Evolutionary conservation across 345 rosid genomes (phyloP), one percentile per base, ranked within the genome.

Genomic region (Populus euphratica): DNA sequence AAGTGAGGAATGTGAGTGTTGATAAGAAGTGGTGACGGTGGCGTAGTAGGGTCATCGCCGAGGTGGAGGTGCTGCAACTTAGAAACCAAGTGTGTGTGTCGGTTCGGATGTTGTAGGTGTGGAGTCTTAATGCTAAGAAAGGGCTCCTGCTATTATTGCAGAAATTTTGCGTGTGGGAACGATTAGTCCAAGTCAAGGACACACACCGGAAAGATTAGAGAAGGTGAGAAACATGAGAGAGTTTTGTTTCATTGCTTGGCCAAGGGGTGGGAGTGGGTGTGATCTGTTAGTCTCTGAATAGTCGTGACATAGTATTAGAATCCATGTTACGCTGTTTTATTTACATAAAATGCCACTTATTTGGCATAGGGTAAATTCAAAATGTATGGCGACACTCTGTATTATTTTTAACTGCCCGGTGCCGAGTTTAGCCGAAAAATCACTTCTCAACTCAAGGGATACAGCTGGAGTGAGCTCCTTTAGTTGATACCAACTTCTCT

Each of bases 21-120:
- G 88, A 78, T 8, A 83, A 61, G 35, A 72, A 61, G 72, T 77
- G 68, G 76, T 50, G 85, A 73, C 83, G 91, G 76, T 59, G 90
- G 84, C 82, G 82, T 52, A 68, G 50, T 6, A 81, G 72, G 81
- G 91, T 86, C 96, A 89, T 91, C 70, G 84, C 86, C 83, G 67
- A 83, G 86, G 59, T 17, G 80, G 79, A 64, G 74, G 27, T 56
- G 73, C 8, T 38, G 71, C 41, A 38, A 36, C 47, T 68, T 20
- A 31, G 43, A 4, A 8, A 35, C 61, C 20, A 31, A 17, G 63
- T 9, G 17, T 1, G 23, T 38, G 69, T 62, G 69, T 16, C 6
- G 0, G 21, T 11, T 39, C 8, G 6, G 36, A 4, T 14, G 10
- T 23, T n/a, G 10, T 6, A 14, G 29, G 27, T 16, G 10, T 6